phyloP scores from a whole-genome alignment of 192 early-diverging fungal genomes.

The Neocallimastix lanati region DNA sequence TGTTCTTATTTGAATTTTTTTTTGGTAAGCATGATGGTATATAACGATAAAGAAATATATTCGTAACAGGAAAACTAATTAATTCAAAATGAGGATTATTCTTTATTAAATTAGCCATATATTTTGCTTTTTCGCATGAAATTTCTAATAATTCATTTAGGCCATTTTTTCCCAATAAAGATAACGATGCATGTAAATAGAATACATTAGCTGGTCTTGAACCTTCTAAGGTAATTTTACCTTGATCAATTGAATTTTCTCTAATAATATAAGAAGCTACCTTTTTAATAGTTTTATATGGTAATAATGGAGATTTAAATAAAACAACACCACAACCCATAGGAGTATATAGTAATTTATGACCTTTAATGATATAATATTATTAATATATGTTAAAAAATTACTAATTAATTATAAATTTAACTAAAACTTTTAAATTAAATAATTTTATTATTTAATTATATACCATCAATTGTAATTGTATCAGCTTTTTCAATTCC shows the following conservation, averaged over 20 bases:
- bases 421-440: too few species aligned
- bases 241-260: constrained; percentile 21
- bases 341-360: constrained; percentile 39
- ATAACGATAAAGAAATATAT: constrained; percentile 30
- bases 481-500: constrained; percentile 29
- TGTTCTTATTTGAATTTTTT: constrained; percentile 5
- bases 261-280: constrained; percentile 35
- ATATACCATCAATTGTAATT: constrained; percentile 24
- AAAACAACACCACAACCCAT: constrained; percentile 31
- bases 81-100: constrained; percentile 20
- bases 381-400: too few species aligned
- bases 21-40: constrained; percentile 13
- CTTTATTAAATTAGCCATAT: constrained; percentile 16
- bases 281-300: constrained; percentile 16
- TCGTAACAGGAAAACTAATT: constrained; percentile 21
- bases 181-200: constrained; percentile 27
- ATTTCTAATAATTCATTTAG: constrained; percentile 9
- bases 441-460: too few species aligned
- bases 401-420: too few species aligned
- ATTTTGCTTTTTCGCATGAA: constrained; percentile 17
- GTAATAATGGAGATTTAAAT: constrained; percentile 1
- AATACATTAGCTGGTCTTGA: constrained; percentile 25
- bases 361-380: constrained; percentile 2
- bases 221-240: constrained; percentile 33
- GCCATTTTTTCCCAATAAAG: constrained; percentile 17